Conservation (phyloP, 306 rosid genomes). For the Quercus alba region DNA sequence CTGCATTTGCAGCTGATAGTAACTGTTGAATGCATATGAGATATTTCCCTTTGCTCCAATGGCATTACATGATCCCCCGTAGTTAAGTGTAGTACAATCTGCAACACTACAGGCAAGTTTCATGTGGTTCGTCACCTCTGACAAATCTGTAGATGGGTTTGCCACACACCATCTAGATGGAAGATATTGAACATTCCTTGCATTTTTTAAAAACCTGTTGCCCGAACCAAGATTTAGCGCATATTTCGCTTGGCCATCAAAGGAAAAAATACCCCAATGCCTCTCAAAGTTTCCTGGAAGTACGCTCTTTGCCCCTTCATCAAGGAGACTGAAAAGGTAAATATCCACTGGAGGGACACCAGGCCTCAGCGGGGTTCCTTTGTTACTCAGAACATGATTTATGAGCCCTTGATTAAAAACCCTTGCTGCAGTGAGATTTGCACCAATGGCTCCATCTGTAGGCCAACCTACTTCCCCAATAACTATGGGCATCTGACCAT, state of each 20-base stretch:
- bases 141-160: conserved; percentile 55
- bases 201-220: conserved; percentile 59
- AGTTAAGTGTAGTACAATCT: conserved; percentile 85
- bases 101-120: conserved; percentile 80
- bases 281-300: conserved; percentile 95
- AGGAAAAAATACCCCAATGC: conserved; percentile 95
- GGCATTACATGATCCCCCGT: conserved; percentile 91
- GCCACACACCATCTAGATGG: conserved; percentile 97
- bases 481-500: conserved; percentile 83
- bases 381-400: conserved; percentile 55
- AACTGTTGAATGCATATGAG: conserved; percentile 94
- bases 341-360: conserved; percentile 65
- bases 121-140: conserved; percentile 60
- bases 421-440: conserved; percentile 82
- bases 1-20: conserved; percentile 89
- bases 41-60: conserved; percentile 85
- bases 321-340: conserved; percentile 72
- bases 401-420: conserved; percentile 90
- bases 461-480: conserved; percentile 98
- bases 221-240: conserved; percentile 76
- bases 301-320: conserved; percentile 84
- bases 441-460: conserved; percentile 77
- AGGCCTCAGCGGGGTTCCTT: conserved; percentile 91
- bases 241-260: conserved; percentile 92
- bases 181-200: conserved; percentile 73